These are phyloP conservation scores for Fusarium redolens DNA, from an alignment of 2,329 filamentous ascomycete species.

Conservation along the genomic window DNA sequence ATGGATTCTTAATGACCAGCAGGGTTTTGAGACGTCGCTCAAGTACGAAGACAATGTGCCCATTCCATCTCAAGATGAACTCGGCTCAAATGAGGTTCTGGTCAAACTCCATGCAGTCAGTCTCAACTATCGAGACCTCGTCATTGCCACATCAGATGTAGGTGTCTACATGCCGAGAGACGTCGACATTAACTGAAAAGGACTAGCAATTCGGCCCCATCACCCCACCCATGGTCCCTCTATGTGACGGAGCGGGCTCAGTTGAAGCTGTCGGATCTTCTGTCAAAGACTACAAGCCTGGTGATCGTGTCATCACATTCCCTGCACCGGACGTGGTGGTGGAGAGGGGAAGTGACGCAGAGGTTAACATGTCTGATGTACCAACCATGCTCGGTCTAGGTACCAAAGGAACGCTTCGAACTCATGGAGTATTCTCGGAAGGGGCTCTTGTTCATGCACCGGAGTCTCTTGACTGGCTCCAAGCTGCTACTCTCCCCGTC, in stretches of 20 bases:
- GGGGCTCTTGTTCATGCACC: conserved; percentile 66
- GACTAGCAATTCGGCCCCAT: conserved; percentile 39
- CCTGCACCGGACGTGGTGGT: conserved; percentile 46
- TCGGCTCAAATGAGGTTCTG: conserved; percentile 69
- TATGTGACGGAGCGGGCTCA: conserved; percentile 56
- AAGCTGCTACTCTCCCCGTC: conserved; percentile 60
- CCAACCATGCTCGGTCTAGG: conserved; percentile 66
- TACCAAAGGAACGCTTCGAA: conserved; percentile 67
- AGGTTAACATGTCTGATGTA: conserved; percentile 41
- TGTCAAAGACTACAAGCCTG: conserved; percentile 59
- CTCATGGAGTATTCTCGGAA: conserved; percentile 69
- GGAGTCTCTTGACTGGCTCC: conserved; percentile 50
- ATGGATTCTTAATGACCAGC: conserved; percentile 43
- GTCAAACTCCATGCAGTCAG: conserved; percentile 65
- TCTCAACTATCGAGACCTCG: conserved; percentile 62
- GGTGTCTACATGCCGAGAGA: conserved; percentile 33
- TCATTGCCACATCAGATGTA: conserved; percentile 50
- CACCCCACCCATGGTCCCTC: conserved; percentile 45
- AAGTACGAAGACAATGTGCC: conserved; percentile 46
- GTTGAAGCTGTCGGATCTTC: conserved; percentile 63
- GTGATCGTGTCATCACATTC: conserved; percentile 67
- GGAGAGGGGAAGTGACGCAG: conserved; percentile 38
- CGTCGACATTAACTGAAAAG: background rate
- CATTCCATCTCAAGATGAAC: conserved; percentile 39
- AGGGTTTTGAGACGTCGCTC: conserved; percentile 51